These are phyloP conservation scores for Apiotrichum gracile DNA, from an alignment of 1,284 basidiomycete species.

Conservation along the genomic window DNA sequence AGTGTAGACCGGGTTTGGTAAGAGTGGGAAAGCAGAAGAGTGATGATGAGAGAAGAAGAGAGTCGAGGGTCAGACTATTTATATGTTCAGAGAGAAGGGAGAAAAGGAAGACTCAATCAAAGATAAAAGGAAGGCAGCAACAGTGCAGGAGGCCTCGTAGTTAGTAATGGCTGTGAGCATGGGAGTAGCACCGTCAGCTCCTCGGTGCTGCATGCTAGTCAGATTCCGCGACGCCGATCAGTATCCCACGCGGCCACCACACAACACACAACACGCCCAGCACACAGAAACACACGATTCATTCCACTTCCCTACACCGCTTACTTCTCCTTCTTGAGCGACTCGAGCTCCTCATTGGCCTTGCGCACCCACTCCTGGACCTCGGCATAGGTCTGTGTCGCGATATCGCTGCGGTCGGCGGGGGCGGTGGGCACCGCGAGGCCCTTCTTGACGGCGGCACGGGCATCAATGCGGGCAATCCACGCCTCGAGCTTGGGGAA, in stretches of 20 bases:
- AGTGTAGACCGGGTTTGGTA: not conserved
- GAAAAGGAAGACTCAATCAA: not conserved
- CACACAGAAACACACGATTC: no score
- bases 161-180: no score
- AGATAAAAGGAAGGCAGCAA: not conserved
- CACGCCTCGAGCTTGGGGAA: constrained; percentile 58
- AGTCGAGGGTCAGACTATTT: not conserved
- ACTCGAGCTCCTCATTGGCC: constrained; percentile 22
- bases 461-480: constrained; percentile 49
- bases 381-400: constrained; percentile 19
- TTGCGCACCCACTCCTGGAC: constrained; percentile 24
- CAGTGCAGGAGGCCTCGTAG: no score
- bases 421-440: constrained; percentile 34
- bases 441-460: constrained; percentile 49
- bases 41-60: no score
- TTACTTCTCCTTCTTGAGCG: constrained; percentile 12
- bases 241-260: no score
- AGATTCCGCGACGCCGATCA: no score
- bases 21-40: no score
- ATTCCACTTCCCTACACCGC: not conserved
- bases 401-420: not conserved
- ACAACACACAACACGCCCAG: no score
- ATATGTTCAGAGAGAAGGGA: not conserved
- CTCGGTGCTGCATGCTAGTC: no score
- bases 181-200: no score